Percentiles rank a stretch among this genome's conserved stretches.
Conservation (phyloP, 169 alveolate species). For the Eimeria acervulina region DNA sequence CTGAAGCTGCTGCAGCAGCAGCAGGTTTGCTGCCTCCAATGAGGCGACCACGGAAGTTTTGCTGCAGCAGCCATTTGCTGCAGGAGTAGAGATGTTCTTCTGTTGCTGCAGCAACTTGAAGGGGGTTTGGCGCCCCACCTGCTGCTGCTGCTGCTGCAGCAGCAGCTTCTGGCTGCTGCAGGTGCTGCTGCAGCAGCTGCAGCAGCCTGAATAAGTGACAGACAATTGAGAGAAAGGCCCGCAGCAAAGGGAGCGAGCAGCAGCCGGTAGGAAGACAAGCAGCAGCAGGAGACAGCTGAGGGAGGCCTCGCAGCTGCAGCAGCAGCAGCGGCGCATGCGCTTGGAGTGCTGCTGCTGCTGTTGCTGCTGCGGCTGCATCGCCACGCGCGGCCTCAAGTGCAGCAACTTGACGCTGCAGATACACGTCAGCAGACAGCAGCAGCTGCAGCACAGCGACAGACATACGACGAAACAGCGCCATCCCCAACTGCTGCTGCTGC, state of each 20-base stretch:
- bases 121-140: background rate
- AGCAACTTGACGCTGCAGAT: constrained; percentile 20
- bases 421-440: constrained; percentile 30
- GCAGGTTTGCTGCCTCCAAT: background rate
- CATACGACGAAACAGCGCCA: background rate
- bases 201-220: background rate
- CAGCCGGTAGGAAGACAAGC: constrained; percentile 23
- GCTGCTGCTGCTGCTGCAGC: constrained; percentile 26
- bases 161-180: background rate
- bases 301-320: constrained; percentile 24
- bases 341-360: background rate
- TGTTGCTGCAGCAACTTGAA: constrained; percentile 6
- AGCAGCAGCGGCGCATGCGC: background rate
- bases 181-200: constrained; percentile 30
- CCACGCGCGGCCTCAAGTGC: background rate
- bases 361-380: constrained; percentile 34
- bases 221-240: constrained; percentile 7
- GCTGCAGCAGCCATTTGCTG: background rate
- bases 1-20: constrained; percentile 33
- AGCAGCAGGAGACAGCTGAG: constrained; percentile 59
- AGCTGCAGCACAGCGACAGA: constrained; percentile 51
- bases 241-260: constrained; percentile 32
- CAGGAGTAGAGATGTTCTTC: background rate
- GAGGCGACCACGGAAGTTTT: background rate
- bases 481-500: constrained; percentile 31